Conservation (phyloP, 2,329 filamentous ascomycete species). For the Remersonia thermophila region DNA sequence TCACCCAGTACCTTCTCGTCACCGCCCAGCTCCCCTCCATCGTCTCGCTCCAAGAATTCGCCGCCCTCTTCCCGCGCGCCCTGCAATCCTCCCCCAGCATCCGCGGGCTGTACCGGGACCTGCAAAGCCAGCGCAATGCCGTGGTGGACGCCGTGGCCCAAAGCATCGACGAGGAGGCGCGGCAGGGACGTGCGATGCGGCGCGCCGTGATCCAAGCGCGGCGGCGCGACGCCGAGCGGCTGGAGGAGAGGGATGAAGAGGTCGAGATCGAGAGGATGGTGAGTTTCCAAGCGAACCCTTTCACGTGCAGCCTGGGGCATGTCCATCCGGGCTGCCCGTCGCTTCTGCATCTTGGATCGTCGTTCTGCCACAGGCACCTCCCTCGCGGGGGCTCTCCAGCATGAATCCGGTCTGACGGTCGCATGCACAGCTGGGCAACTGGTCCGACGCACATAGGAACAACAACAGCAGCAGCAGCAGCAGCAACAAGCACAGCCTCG, state of each 20-base stretch:
- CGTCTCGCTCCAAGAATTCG: conserved; percentile 63
- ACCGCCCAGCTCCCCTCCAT: conserved; percentile 64
- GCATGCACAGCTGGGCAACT: conserved; percentile 42
- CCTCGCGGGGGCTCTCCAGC: no score
- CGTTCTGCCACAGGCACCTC: no score
- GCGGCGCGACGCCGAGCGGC: conserved; percentile 35
- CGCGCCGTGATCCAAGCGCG: conserved; percentile 43
- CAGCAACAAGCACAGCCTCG: conserved; percentile 41
- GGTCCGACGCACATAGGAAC: conserved; percentile 33
- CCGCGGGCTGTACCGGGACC: conserved; percentile 61
- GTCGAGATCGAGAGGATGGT: conserved; percentile 50
- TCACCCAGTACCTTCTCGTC: conserved; percentile 65
- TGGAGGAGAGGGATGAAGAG: conserved; percentile 48
- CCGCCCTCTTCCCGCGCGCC: conserved; percentile 58
- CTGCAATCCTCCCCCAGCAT: conserved; percentile 55
- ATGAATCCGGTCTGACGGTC: no score
- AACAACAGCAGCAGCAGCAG: conserved; percentile 26
- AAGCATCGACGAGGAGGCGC: conserved; percentile 54
- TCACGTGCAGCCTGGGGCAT: no score
- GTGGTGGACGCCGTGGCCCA: conserved; percentile 54
- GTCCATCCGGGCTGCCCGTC: no score
- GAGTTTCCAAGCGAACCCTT: no score
- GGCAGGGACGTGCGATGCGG: conserved; percentile 44
- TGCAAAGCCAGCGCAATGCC: conserved; percentile 60
- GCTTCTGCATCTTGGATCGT: no score